These are phyloP conservation scores for Cordia subcordata DNA, from an alignment of 257 asterid genomes.

Conservation along the genomic window DNA sequence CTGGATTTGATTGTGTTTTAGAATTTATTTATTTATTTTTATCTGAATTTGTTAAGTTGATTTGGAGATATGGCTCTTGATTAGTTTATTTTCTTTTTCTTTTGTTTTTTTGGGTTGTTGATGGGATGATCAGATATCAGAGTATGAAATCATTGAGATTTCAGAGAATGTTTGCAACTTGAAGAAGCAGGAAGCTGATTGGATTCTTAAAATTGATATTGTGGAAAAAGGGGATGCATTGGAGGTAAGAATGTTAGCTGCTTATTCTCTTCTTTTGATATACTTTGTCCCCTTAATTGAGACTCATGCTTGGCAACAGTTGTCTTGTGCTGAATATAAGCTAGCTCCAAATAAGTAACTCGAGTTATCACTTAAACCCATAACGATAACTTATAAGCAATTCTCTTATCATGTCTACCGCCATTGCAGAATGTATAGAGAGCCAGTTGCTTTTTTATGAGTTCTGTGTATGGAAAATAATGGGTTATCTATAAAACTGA, in stretches of 20 bases:
- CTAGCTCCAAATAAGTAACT: no score
- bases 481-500: no score
- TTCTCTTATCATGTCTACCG: no score
- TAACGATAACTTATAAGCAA: no score
- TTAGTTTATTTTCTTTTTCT: no score
- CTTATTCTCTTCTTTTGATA: neutral
- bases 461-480: no score
- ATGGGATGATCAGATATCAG: constrained; percentile 54
- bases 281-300: neutral
- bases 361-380: no score
- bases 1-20: no score
- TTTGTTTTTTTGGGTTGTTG: constrained; percentile 5
- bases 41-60: neutral
- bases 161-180: constrained; percentile 91
- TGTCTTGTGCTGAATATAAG: no score
- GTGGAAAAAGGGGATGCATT: constrained; percentile 76
- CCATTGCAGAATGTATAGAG: no score
- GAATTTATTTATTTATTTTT: neutral
- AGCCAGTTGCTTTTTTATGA: no score
- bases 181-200: constrained; percentile 96
- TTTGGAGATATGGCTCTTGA: neutral
- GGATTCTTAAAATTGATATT: constrained; percentile 95
- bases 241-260: constrained; percentile 44
- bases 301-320: no score
- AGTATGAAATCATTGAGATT: constrained; percentile 81